Conservation (phyloP, 2,329 filamentous ascomycete genomes). For the Aspergillus viridinutans region DNA sequence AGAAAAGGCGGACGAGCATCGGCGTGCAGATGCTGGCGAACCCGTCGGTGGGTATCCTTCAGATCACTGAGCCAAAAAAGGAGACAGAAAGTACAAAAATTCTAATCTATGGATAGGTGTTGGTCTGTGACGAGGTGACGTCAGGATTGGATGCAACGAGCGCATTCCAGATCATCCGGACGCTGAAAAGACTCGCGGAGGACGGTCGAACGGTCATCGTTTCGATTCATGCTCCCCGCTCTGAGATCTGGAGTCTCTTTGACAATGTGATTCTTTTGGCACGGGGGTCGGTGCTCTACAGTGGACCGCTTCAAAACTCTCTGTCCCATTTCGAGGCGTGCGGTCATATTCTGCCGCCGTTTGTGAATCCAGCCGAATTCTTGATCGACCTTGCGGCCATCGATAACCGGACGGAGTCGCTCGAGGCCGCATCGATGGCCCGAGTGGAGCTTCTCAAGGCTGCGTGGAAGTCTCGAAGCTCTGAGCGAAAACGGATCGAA, state of each 20-base stretch:
- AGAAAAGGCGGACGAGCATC: slow-evolving; percentile 72
- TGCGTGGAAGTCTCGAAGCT: slow-evolving; percentile 49
- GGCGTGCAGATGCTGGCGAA: slow-evolving; percentile 76
- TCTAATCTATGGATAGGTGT: slow-evolving; percentile 1
- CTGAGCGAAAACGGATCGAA: neutral
- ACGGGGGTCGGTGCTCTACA: slow-evolving; percentile 64
- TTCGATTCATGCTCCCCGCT: slow-evolving; percentile 73
- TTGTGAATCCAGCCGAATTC: slow-evolving; percentile 75
- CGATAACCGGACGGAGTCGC: slow-evolving; percentile 65
- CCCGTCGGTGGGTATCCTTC: slow-evolving; percentile 53
- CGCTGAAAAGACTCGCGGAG: slow-evolving; percentile 62
- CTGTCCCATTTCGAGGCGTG: slow-evolving; percentile 60
- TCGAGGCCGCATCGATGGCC: slow-evolving; percentile 56
- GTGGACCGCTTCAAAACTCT: slow-evolving; percentile 56
- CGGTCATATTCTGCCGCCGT: slow-evolving; percentile 61
- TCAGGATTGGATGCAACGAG: slow-evolving; percentile 70
- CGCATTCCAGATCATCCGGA: slow-evolving; percentile 68
- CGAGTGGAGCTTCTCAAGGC: slow-evolving; percentile 60
- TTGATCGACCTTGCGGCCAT: slow-evolving; percentile 70
- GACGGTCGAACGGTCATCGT: slow-evolving; percentile 69
- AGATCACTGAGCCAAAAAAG: too few relatives aligned
- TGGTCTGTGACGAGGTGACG: slow-evolving; percentile 76
- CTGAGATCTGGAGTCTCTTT: slow-evolving; percentile 75
- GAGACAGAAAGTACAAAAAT: too few relatives aligned
- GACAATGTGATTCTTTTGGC: slow-evolving; percentile 68